A percentile compares a stretch with the other conserved stretches of the same genome.
These are phyloP conservation scores for Heritiera fomes DNA, from an alignment of 345 rosid species.

Conservation along the genomic window DNA sequence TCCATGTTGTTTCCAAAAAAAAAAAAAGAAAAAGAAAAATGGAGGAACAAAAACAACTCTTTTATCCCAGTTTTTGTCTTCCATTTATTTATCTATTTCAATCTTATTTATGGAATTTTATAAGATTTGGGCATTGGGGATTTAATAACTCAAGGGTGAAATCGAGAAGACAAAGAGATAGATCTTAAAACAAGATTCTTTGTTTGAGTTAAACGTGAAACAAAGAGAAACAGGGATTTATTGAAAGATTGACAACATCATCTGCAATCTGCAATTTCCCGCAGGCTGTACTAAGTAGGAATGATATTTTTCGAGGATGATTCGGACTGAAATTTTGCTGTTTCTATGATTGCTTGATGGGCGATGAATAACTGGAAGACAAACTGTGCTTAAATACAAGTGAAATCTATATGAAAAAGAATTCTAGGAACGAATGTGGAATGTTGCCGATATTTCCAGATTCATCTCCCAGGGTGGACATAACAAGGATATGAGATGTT, in stretches of 20 bases:
- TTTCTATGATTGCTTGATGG: background rate
- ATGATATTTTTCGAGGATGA: background rate
- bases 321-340: background rate
- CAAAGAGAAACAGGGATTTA: background rate
- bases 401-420: background rate
- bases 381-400: background rate
- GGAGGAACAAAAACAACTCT: conserved; percentile 7
- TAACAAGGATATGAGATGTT: background rate
- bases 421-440: background rate
- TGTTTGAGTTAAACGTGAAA: conserved; percentile 3
- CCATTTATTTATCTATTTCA: conserved; percentile 19
- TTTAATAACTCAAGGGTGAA: background rate
- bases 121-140: background rate
- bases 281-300: background rate
- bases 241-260: background rate
- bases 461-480: background rate
- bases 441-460: background rate
- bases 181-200: background rate
- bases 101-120: conserved; percentile 5
- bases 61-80: conserved; percentile 8
- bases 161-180: background rate
- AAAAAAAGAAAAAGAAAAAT: background rate
- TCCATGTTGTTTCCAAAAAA: conserved; percentile 20
- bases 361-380: background rate
- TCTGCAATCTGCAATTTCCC: background rate